phyloP scores from a whole-genome alignment of 306 rosid species.

The Quercus aquifolioides region DNA sequence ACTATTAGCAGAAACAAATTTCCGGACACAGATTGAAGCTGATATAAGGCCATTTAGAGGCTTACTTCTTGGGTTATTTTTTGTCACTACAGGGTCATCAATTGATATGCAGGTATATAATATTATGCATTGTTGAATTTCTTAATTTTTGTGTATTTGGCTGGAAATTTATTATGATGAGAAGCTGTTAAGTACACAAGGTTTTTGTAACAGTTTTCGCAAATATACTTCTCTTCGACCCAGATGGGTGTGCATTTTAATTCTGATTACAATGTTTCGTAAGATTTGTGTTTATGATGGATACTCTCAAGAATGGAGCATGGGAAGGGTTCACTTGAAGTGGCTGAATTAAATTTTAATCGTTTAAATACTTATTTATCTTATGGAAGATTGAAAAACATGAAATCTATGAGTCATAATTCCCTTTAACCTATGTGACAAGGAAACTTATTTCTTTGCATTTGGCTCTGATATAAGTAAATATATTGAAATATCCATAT shows the following conservation, averaged over 20 bases:
- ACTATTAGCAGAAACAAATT: conserved; percentile 93
- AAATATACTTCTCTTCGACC: background rate
- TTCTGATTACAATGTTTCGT: background rate
- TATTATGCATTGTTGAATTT: conserved; percentile 1
- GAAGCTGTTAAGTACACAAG: background rate
- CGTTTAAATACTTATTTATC: background rate
- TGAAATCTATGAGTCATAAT: background rate
- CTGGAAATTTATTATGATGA: background rate
- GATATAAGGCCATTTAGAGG: conserved; percentile 99
- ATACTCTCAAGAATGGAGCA: background rate
- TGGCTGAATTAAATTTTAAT: background rate
- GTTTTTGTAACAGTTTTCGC: conserved; percentile 5
- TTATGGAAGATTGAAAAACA: background rate
- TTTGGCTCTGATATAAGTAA: background rate
- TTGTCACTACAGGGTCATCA: conserved; percentile 88
- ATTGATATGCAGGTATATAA: conserved; percentile 78
- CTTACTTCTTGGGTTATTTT: conserved; percentile 92
- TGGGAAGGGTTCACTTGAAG: background rate
- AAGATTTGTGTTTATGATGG: background rate
- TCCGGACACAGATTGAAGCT: conserved; percentile 99
- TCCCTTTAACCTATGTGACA: background rate
- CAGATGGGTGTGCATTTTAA: background rate
- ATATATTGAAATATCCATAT: background rate
- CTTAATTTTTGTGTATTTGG: background rate
- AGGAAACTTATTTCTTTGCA: background rate